Base-by-base conservation (phyloP, 1,139 yeast species). In the Debaryomyces coudertii region DNA sequence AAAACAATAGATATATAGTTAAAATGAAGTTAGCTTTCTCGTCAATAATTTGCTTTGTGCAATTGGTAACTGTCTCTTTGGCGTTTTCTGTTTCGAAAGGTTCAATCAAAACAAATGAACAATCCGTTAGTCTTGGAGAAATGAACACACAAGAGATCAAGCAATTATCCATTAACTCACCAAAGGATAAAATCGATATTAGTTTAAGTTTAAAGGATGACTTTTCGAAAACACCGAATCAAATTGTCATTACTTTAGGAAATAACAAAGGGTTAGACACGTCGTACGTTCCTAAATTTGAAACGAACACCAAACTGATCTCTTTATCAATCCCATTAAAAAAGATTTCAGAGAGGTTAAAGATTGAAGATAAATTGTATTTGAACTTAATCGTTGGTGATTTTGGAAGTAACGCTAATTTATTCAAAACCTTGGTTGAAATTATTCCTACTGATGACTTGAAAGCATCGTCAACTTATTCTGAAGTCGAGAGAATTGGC, bases 331-430 rank as follows among this genome's bases (percentile, higher is more conserved):
- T 74, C 22, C 57, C 68, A 11, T 69, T 63, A 20, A 50, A 52
- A 29, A 66, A 66, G 47, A 58, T 76, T 25, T 79, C 80, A 34
- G 66, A 62, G 12, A 60, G 65, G 29, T 69, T 76, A 54, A 69
- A 73, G 55, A 51, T 60, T 23, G 69, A 71, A 50, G 65, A 65
- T 15, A 57, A 51, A 30, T 61, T 76, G 34, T 55, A 60, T 23
- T 54, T 76, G 42, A 61, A 61, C 36, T 55, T 76, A 42, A 66
- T 76, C 37, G 61, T 69, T 27, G 73, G 69, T 18, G 72, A 67
- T 47, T 22, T 59, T 1, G 52, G 53, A 4, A 44, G 49, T 5
- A 53, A 53, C 5, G 44, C 52, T 11, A 69, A 69, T 47, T 57
- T 71, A 27, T 48, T 53, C 49, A 61, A 59, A 46, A 53, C 58